A percentile compares a stretch with the other conserved stretches of the same genome.
Evolutionary conservation across 768 basidiomycete genomes (phyloP).

Genomic region (Mycena amicta): DNA sequence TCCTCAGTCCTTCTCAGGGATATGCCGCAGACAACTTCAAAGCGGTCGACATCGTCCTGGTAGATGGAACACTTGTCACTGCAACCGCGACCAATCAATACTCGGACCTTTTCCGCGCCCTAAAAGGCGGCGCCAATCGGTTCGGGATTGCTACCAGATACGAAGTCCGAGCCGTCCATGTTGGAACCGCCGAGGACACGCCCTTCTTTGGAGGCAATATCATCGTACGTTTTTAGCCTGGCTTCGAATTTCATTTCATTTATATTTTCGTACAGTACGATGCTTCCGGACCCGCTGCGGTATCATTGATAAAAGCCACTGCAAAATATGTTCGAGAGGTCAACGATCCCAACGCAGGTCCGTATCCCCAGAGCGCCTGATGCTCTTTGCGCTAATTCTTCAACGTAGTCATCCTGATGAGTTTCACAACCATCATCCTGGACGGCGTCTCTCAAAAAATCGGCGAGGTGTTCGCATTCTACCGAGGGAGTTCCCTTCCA

Average conservation of each 20-base stretch:
- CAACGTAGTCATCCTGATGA: conserved; percentile 31
- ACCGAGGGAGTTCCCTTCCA: conserved; percentile 35
- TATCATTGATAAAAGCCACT: conserved; percentile 39
- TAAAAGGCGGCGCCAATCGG: conserved; percentile 49
- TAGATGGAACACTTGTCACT: conserved; percentile 41
- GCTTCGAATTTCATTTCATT: neutral
- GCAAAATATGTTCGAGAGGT: conserved; percentile 39
- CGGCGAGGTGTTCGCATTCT: conserved; percentile 36
- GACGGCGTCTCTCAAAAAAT: conserved; percentile 20
- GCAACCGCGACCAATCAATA: conserved; percentile 43
- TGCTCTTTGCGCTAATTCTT: neutral
- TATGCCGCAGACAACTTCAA: conserved; percentile 41
- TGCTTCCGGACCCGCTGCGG: conserved; percentile 35
- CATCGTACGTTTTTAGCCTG: neutral
- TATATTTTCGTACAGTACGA: neutral
- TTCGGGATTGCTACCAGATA: conserved; percentile 50
- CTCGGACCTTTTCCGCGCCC: conserved; percentile 44
- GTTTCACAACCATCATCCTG: conserved; percentile 25
- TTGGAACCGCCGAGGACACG: conserved; percentile 39
- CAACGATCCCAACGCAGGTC: conserved; percentile 42
- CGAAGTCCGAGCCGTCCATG: conserved; percentile 41
- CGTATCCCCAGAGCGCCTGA: conserved; percentile 8
- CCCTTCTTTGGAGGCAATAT: conserved; percentile 42
- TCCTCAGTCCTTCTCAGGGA: conserved; percentile 41
- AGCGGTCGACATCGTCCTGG: conserved; percentile 46